Evolutionary conservation across 257 asterid genomes (phyloP), one percentile per base, ranked within the genome.

Genomic region (Datura wrightii): DNA sequence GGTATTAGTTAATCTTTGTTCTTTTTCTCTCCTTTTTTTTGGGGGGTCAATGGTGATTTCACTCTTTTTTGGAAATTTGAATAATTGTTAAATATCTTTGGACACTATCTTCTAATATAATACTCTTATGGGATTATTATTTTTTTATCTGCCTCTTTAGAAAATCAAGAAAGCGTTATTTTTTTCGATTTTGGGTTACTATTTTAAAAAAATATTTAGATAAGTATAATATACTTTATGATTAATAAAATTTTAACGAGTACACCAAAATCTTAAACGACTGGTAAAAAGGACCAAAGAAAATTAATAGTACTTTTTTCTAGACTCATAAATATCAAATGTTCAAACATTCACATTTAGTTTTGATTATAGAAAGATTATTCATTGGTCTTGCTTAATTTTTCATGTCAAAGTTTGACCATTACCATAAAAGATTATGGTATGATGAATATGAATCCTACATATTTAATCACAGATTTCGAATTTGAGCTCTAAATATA

Each of bases 1-100:
- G 82, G 18, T 1, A 79, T 59, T 37, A 79, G 24, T 50, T 48
- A 24, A 72, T 44, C 56, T 71, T 71, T 10, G 42, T 70, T 37
- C 15, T 63, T 31, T 31, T 63, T 72, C 10, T 10, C 5, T 41
- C 1, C 19, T 65, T 6, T 41, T 44, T 71, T 71, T 11, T 2
- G 31, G 0, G 31, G 31, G 19, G 76, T 15, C 50, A 67, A 37
- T 8, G 76, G 24, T 67, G 50, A 67, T 37, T 37, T 67, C 76
- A 67, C 50, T 66, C 76, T 39, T 66, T 66, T 37, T 66, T 36
- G 24, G 50, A 66, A 66, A 66, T 66, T 66, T 11, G 24, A 66
- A 66, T 37, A 14, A 37, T 14, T 66, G 48, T 37, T 66, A 15
- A 19, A 36, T 66, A 41, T 70, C 8, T 16, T 70, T 69, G 53